phyloP scores from a whole-genome alignment of 169 alveolate genomes.

The Babesia ovata region DNA sequence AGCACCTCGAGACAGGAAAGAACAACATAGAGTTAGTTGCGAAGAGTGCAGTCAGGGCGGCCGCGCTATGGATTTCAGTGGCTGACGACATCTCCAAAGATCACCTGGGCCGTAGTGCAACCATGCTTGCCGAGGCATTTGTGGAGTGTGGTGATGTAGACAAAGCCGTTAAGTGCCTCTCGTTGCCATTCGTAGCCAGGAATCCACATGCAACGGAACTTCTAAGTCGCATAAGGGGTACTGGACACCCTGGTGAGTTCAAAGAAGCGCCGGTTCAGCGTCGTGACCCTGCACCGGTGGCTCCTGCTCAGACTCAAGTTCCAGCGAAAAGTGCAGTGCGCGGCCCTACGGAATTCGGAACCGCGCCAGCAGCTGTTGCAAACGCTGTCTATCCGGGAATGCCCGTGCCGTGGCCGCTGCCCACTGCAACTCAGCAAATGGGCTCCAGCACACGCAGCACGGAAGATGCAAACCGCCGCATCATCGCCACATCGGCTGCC shows the following conservation, averaged over 20 bases:
- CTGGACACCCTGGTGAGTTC: not conserved
- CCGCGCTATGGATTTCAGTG: slow-evolving; percentile 34
- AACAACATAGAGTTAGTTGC: slow-evolving; percentile 20
- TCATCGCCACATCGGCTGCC: slow-evolving; percentile 60
- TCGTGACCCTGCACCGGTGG: not conserved
- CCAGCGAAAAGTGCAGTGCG: not conserved
- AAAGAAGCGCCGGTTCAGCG: not conserved
- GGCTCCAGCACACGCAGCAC: slow-evolving; percentile 65
- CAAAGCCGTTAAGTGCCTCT: slow-evolving; percentile 53
- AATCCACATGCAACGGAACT: slow-evolving; percentile 14
- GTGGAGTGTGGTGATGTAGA: slow-evolving; percentile 50
- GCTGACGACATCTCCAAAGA: slow-evolving; percentile 10
- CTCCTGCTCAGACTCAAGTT: not conserved
- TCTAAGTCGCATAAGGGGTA: slow-evolving; percentile 20
- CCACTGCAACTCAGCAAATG: slow-evolving; percentile 86
- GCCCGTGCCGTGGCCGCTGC: slow-evolving; percentile 90
- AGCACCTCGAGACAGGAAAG: slow-evolving; percentile 39
- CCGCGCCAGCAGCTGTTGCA: slow-evolving; percentile 87
- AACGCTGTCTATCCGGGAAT: slow-evolving; percentile 84
- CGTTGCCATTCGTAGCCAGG: slow-evolving; percentile 31
- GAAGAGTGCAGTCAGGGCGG: slow-evolving; percentile 30
- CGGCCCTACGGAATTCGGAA: slow-evolving; percentile 6
- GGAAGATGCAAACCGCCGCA: slow-evolving; percentile 60
- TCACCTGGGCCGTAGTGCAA: slow-evolving; percentile 21
- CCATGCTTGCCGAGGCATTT: slow-evolving; percentile 56